Evolutionary conservation across 495 filamentous ascomycete species (phyloP).

Genomic region (Trichoderma parareesei): DNA sequence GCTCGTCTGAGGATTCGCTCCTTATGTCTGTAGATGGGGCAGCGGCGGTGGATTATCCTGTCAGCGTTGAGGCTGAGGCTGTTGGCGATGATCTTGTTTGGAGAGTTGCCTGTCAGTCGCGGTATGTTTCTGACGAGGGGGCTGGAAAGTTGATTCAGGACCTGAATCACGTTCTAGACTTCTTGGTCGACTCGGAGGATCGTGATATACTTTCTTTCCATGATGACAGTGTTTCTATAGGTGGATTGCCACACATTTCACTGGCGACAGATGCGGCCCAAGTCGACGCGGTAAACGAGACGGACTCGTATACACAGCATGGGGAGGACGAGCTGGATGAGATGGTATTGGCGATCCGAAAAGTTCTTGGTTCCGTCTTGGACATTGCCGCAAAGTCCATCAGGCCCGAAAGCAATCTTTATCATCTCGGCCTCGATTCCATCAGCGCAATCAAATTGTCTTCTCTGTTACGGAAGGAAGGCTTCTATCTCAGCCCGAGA

Average conservation of each 20-base stretch:
- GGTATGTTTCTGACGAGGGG: slow-evolving; percentile 36
- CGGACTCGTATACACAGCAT: no score
- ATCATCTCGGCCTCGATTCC: slow-evolving; percentile 82
- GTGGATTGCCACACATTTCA: slow-evolving; percentile 31
- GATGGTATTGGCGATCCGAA: slow-evolving; percentile 46
- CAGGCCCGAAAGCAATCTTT: slow-evolving; percentile 56
- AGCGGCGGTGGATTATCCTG: slow-evolving; percentile 64
- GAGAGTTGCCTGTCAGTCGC: slow-evolving; percentile 59
- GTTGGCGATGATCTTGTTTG: slow-evolving; percentile 47
- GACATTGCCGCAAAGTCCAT: slow-evolving; percentile 54
- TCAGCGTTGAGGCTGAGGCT: slow-evolving; percentile 73
- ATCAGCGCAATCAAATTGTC: slow-evolving; percentile 76
- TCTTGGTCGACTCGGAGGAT: slow-evolving; percentile 38
- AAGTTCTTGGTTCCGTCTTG: slow-evolving; percentile 56
- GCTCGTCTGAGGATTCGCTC: slow-evolving; percentile 21
- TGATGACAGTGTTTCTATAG: slow-evolving; percentile 40
- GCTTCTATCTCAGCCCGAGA: slow-evolving; percentile 51
- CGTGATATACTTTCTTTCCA: slow-evolving; percentile 45
- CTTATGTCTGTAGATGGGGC: slow-evolving; percentile 50
- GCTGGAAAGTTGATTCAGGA: slow-evolving; percentile 38
- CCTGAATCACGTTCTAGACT: slow-evolving; percentile 46
- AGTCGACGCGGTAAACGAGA: no score
- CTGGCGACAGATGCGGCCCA: not conserved
- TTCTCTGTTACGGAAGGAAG: slow-evolving; percentile 52
- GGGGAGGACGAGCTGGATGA: slow-evolving; percentile 29